Conservation (phyloP, 2,329 filamentous ascomycete species). For the Fusarium coffeatum region DNA sequence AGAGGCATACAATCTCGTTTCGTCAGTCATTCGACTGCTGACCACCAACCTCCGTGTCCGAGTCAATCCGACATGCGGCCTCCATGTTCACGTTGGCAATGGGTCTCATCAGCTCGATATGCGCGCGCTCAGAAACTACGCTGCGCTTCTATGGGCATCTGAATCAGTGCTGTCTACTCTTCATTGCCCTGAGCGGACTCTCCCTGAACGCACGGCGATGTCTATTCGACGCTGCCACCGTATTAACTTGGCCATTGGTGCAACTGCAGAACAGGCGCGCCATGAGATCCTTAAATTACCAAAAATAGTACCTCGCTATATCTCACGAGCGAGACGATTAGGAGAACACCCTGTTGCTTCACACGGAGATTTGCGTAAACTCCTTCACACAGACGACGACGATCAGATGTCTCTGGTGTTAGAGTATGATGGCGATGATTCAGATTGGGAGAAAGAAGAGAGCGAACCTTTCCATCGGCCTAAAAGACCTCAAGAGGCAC, state of each 20-base stretch:
- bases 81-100: slow-evolving; percentile 55
- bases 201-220: background rate
- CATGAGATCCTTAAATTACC: background rate
- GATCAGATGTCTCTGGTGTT: background rate
- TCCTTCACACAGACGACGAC: background rate
- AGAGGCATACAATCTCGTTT: slow-evolving; percentile 46
- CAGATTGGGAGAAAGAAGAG: slow-evolving; percentile 20
- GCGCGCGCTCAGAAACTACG: slow-evolving; percentile 47
- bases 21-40: slow-evolving; percentile 49
- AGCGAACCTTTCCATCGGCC: slow-evolving; percentile 34
- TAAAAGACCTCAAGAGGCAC: slow-evolving; percentile 3
- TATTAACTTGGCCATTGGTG: slow-evolving; percentile 7
- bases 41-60: slow-evolving; percentile 48
- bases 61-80: slow-evolving; percentile 50
- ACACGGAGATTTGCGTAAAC: slow-evolving; percentile 6
- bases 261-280: slow-evolving; percentile 8
- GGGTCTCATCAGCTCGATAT: slow-evolving; percentile 48
- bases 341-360: slow-evolving; percentile 39
- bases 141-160: slow-evolving; percentile 51
- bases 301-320: slow-evolving; percentile 22
- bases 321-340: slow-evolving; percentile 42
- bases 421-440: slow-evolving; percentile 24
- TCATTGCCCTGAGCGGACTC: slow-evolving; percentile 50
- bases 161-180: slow-evolving; percentile 53
- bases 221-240: slow-evolving; percentile 24